Percentiles rank a stretch among this genome's conserved stretches.
Conservation (phyloP, 2,329 filamentous ascomycete species). For the Ophiocordyceps camponoti-rufipedis region DNA sequence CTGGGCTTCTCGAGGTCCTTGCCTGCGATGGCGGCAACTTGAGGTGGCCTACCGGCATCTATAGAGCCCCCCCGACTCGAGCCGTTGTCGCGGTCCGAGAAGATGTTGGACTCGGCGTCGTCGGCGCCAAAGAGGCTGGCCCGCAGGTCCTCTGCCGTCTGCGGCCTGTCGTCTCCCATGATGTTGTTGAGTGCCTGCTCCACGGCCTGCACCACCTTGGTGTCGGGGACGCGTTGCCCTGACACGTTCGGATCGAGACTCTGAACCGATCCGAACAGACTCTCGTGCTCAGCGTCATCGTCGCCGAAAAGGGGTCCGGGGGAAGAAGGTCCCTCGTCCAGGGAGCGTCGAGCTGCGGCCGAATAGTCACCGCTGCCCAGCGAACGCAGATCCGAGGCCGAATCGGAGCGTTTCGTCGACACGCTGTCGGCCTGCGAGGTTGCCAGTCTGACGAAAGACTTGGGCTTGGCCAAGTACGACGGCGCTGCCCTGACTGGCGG, state of each 20-base stretch:
- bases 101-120: conserved; percentile 26
- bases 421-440: conserved; percentile 15
- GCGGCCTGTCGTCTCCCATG: conserved; percentile 56
- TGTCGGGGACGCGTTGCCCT: conserved; percentile 46
- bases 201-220: conserved; percentile 75
- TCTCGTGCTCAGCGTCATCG: conserved; percentile 57
- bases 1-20: conserved; percentile 56
- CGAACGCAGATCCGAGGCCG: conserved; percentile 26
- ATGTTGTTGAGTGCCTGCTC: conserved; percentile 85
- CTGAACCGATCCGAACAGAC: conserved; percentile 50
- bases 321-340: conserved; percentile 38
- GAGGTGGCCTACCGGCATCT: conserved; percentile 23
- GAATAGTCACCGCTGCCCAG: conserved; percentile 23
- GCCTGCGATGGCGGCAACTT: conserved; percentile 7
- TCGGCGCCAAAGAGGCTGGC: conserved; percentile 41
- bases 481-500: conserved; percentile 13
- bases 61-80: conserved; percentile 40
- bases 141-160: conserved; percentile 44
- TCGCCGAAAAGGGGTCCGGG: conserved; percentile 51
- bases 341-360: conserved; percentile 37
- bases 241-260: conserved; percentile 53
- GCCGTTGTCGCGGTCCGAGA: conserved; percentile 34
- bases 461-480: conserved; percentile 25
- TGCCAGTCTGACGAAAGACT: conserved; percentile 19
- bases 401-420: conserved; percentile 22